phyloP scores from a whole-genome alignment of 179 eudicot species.

The Carnegiea gigantea region DNA sequence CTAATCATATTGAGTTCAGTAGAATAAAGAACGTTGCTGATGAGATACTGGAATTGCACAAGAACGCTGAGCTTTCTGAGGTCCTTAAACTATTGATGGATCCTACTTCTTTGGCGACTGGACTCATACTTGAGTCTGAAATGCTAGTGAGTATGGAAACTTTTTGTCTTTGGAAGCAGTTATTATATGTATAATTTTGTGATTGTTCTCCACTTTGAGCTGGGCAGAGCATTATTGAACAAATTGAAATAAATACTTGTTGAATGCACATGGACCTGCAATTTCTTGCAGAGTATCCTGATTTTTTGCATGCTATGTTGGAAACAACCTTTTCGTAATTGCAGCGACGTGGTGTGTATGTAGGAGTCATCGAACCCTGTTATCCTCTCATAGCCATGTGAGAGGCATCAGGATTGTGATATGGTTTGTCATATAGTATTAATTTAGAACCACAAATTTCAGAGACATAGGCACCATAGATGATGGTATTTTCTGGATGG shows the following conservation, averaged over 20 bases:
- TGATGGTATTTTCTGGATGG: background rate
- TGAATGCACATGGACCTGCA: background rate
- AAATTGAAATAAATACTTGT: background rate
- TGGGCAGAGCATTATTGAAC: background rate
- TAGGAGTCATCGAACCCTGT: background rate
- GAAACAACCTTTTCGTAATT: background rate
- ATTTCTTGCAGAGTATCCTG: background rate
- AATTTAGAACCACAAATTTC: background rate
- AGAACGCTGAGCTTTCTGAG: slow-evolving; percentile 61
- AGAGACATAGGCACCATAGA: background rate
- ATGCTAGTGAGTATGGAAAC: slow-evolving; percentile 54
- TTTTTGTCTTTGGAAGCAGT: slow-evolving; percentile 10
- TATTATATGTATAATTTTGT: background rate
- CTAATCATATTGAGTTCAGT: slow-evolving; percentile 94
- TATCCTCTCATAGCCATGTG: background rate
- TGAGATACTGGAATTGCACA: slow-evolving; percentile 64
- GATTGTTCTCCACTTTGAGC: background rate
- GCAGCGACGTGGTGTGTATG: background rate
- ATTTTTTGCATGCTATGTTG: background rate
- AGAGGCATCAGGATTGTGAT: background rate
- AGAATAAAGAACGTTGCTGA: slow-evolving; percentile 85
- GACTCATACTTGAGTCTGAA: slow-evolving; percentile 77
- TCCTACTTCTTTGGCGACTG: slow-evolving; percentile 95
- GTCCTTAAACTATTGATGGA: slow-evolving; percentile 76
- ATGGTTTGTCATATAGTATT: background rate